Conservation (phyloP, 2,329 filamentous ascomycete genomes). For the Aspergillus sp. region DNA sequence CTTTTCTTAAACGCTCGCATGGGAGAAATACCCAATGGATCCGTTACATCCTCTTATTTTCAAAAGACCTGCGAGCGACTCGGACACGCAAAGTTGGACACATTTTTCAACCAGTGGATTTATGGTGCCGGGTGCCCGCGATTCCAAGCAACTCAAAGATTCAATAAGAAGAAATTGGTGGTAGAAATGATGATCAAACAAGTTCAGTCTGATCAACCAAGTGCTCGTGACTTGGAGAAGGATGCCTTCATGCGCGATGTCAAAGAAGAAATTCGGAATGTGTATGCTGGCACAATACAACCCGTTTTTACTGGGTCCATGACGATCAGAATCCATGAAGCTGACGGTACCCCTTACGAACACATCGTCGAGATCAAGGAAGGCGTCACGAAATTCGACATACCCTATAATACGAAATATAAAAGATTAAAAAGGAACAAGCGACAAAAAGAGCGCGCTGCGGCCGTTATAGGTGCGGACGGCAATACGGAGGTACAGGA, state of each 20-base stretch:
- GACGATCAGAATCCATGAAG: constrained; percentile 97
- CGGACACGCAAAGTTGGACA: constrained; percentile 80
- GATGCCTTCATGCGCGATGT: constrained; percentile 79
- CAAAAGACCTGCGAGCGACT: constrained; percentile 83
- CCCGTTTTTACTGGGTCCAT: constrained; percentile 92
- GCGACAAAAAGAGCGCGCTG: constrained; percentile 74
- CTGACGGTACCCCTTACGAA: constrained; percentile 96
- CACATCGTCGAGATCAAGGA: constrained; percentile 96
- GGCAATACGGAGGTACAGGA: constrained; percentile 66
- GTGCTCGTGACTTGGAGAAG: constrained; percentile 62
- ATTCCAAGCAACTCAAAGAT: constrained; percentile 81
- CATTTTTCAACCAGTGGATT: constrained; percentile 94
- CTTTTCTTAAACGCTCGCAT: constrained; percentile 84
- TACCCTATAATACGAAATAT: constrained; percentile 99
- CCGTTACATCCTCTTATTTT: constrained; percentile 75
- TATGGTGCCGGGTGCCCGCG: constrained; percentile 82
- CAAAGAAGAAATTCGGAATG: constrained; percentile 71
- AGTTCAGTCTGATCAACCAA: constrained; percentile 60
- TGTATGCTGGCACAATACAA: constrained; percentile 69
- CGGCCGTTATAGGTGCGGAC: constrained; percentile 63
- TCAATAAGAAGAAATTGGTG: constrained; percentile 96
- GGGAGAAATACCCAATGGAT: constrained; percentile 68
- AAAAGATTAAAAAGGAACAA: constrained; percentile 91
- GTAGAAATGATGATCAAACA: constrained; percentile 90
- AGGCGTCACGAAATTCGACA: constrained; percentile 80